Base-by-base conservation (phyloP, 106 monocot species). In the Chionographis japonica region DNA sequence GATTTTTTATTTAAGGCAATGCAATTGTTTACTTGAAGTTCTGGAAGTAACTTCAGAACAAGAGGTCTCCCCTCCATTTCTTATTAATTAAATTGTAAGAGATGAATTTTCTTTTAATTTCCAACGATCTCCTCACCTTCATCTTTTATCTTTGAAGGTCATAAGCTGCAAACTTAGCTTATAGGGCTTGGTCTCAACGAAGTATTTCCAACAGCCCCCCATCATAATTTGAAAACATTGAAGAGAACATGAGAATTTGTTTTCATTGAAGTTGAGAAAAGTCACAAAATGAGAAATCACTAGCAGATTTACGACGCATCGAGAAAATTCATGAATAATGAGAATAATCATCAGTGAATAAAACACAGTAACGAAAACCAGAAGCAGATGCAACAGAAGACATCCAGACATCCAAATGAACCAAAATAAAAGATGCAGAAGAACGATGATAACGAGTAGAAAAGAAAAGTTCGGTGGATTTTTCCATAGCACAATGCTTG, bases 321-420 rank as follows among this genome's bases (percentile, higher is more conserved):
- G 56, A 3, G 14, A 56, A 56, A 56, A 56, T 4, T 1, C 27
- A 27, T 27, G 27, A 27, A 27, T 27, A 27, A 27, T 1, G 27
- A 27, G 27, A 27, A 27, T 27, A 27, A 27, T 27, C 27, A 27
- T 27, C 27, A 27, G 1, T 27, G 27, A 27, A 27, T 27, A 27
- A 27, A 27, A 27, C 27, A 27, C 1, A 27, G 27, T 27, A 27
- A 27, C 27, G 27, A 27, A 27, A 27, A 27, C 56, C 56, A 56
- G 56, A 56, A 56, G 16, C 56, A 56, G 3, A 56, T 12, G 56
- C 14, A 17, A 56, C 3, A 12, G 56, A 2, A 15, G 56, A 56
- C 56, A 56, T 56, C 56, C 56, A 56, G 4, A 56, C 56, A 56
- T 56, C 56, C 5, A n/a, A 56, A 56, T 56, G 16, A 56, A 56